Evolutionary conservation across 306 rosid species (phyloP), one percentile per base, ranked within the genome.

Genomic region (Alnus glutinosa): DNA sequence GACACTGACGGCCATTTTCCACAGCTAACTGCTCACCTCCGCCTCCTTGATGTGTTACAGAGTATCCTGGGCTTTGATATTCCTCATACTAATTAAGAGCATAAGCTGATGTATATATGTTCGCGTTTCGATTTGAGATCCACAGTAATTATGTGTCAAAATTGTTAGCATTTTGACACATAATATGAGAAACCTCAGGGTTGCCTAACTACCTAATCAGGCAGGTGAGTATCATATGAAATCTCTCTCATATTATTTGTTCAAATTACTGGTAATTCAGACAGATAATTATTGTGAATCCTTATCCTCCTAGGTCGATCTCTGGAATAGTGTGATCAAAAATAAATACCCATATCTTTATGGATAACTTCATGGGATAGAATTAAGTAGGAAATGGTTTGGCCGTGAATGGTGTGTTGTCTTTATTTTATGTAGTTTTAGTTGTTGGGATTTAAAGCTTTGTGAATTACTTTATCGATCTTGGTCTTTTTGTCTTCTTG

Each of bases 1-100:
- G 83, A 84, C 8, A 18, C 84, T 9, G 9, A 61, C 15, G 98
- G 98, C 0, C 99, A 95, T 75, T 90, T 90, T 83, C 99, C 99
- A 58, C 93, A 89, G 62, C 70, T 95, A 37, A 95, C 97, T 77
- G 90, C 99, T 2, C 94, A 79, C 28, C 85, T 84, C 71, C 84
- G 87, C 79, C 78, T 95, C 19, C 92, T 91, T 82, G 89, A 90
- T 75, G 88, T 89, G 75, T 78, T 95, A 10, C 82, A 84, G 73
- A 86, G 78, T 32, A 81, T 84, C 79, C 78, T 88, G 66, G 92
- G 89, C 59, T 73, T 86, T 79, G 84, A 78, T 7, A 46, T 73
- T 55, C n/a, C 34, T 54, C 48, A 5, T 18, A 9, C 0, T 58
- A 23, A 58, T 59, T 30, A 59, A 28, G 2, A 1, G 6, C 4